These are phyloP conservation scores for Anaeramoeba ignava DNA, from an alignment of 78 protist species.

Conservation along the genomic window DNA sequence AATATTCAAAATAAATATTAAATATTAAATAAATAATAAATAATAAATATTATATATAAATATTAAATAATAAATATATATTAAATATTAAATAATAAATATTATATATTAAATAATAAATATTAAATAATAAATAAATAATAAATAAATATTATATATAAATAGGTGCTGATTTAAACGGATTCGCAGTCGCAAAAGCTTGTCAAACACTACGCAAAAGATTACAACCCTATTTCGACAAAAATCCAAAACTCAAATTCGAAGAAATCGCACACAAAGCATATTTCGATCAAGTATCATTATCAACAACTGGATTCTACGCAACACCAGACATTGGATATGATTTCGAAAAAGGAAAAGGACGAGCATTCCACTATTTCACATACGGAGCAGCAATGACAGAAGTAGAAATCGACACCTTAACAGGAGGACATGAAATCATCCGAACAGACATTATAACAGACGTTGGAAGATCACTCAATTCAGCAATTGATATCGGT, in stretches of 20 bases:
- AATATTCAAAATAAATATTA: too few species aligned
- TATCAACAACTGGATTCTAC: conserved; percentile 14
- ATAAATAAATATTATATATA: too few species aligned
- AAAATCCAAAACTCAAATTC: conserved; percentile 18
- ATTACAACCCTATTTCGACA: conserved; percentile 40
- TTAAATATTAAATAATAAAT: too few species aligned
- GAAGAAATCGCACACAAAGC: conserved; percentile 5
- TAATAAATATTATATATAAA: too few species aligned
- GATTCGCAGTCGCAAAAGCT: conserved; percentile 78
- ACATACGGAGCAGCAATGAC: conserved; percentile 59
- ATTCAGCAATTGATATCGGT: conserved; percentile 81
- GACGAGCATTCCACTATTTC: conserved; percentile 36
- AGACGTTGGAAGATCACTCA: conserved; percentile 81
- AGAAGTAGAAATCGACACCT: conserved; percentile 79
- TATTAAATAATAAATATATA: too few species aligned
- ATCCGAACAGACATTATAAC: conserved; percentile 63
- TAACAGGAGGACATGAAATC: conserved; percentile 68
- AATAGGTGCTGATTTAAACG: conserved; percentile 86
- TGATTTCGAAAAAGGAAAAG: not conserved
- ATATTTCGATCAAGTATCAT: not conserved
- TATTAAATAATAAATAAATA: too few species aligned
- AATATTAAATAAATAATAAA: too few species aligned
- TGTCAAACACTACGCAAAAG: conserved; percentile 57
- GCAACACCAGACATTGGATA: not conserved
- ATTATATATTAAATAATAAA: too few species aligned